Conservation (phyloP, 768 basidiomycete genomes). For the Strobilomyces dryophilus region DNA sequence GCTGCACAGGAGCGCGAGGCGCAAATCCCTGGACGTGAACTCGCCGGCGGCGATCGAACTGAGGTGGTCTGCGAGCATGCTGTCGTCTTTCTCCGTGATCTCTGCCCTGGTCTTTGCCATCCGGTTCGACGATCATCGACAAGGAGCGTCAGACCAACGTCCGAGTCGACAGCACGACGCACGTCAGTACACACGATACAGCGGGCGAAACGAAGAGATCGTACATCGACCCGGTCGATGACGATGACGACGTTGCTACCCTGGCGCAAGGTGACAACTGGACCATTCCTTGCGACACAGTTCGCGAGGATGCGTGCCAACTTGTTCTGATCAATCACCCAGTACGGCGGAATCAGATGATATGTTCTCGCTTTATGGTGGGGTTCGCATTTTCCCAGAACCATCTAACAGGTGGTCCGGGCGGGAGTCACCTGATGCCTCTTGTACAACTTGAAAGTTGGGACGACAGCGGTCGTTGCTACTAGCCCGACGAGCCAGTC, state of each 20-base stretch:
- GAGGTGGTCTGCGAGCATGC: constrained; percentile 46
- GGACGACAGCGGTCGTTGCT: not conserved
- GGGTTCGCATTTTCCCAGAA: constrained; percentile 22
- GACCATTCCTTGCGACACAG: constrained; percentile 54
- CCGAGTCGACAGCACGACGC: not conserved
- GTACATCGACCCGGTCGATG: constrained; percentile 21
- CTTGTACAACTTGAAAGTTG: not conserved
- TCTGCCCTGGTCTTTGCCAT: constrained; percentile 46
- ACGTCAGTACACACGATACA: not conserved
- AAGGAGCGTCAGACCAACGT: no score
- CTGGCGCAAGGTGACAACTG: constrained; percentile 50
- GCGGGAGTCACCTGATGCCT: constrained; percentile 15
- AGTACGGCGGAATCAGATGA: constrained; percentile 7
- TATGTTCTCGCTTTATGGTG: constrained; percentile 14
- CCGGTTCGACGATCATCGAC: not conserved
- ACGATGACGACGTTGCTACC: constrained; percentile 30
- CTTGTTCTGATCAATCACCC: no score
- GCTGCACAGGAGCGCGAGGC: constrained; percentile 44
- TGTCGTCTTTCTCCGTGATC: constrained; percentile 58
- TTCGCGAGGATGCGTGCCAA: constrained; percentile 40
- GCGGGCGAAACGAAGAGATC: not conserved
- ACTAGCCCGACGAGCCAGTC: constrained; percentile 3
- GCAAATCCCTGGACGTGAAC: constrained; percentile 48
- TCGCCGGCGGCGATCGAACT: constrained; percentile 49
- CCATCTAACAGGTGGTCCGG: constrained; percentile 24